Evolutionary conservation across 2,329 filamentous ascomycete genomes (phyloP).

Genomic region (Tolypocladium guangdongense): DNA sequence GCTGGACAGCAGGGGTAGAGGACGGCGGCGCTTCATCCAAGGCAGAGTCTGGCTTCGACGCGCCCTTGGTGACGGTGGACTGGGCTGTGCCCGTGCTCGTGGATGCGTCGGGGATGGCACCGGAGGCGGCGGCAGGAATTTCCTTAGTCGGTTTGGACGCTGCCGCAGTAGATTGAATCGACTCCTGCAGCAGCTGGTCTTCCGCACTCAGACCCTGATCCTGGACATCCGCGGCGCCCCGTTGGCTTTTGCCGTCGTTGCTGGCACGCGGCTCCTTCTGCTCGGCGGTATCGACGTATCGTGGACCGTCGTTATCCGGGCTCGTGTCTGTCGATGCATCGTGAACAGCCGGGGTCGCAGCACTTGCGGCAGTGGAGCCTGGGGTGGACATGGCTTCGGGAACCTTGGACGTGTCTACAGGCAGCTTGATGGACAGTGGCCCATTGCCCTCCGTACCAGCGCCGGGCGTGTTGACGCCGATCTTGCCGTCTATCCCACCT

Average conservation of each 20-base stretch:
- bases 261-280: conserved; percentile 30
- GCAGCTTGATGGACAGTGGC: conserved; percentile 20
- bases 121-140: conserved; percentile 1
- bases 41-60: background rate
- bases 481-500: background rate
- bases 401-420: conserved; percentile 23
- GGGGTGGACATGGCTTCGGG: conserved; percentile 42
- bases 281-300: conserved; percentile 38
- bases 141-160: conserved; percentile 6
- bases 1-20: background rate
- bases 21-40: background rate
- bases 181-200: conserved; percentile 34
- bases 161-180: conserved; percentile 19
- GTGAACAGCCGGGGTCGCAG: conserved; percentile 58
- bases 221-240: background rate
- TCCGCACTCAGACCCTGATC: conserved; percentile 21
- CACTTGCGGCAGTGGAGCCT: conserved; percentile 61
- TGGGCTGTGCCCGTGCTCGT: background rate
- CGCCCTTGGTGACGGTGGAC: background rate
- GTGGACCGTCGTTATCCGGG: conserved; percentile 55
- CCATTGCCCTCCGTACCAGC: background rate
- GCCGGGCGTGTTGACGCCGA: background rate
- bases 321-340: conserved; percentile 65
- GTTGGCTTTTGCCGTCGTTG: background rate
- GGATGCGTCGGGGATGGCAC: background rate